Base-by-base conservation (phyloP, 1,139 yeast genomes). In the Yamadazyma atmosphaerica region DNA sequence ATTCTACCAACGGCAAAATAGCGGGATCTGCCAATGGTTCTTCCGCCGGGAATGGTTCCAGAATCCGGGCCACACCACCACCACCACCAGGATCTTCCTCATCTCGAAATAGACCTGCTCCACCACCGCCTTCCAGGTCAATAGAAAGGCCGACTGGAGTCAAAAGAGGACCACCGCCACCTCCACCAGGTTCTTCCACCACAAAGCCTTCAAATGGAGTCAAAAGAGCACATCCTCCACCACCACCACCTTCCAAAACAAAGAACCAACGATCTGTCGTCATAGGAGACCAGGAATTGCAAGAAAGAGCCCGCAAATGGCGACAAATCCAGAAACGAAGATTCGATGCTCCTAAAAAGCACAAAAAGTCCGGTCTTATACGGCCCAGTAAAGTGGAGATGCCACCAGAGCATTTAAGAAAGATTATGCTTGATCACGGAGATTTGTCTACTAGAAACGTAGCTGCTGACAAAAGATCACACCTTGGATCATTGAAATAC, bases 381-480 rank as follows among this genome's bases (percentile, higher is more conserved):
- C 79, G 72, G 38, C 74, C 87, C 0, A 74, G 76, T 8, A 87
- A 86, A 52, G 78, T 82, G 2, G 90, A 86, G 48, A 84, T 90
- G 92, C 98, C 98, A 0, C 95, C 96, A 0, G 96, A 90, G 55
- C 97, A 90, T 64, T 65, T 92, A 31, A 74, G 98, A 29, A 88
- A 87, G 56, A 86, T 89, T 45, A 81, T 90, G 59, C 74, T 76
- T 37, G 90, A 83, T 48, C 96, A 89, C 55, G 89, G 92, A 2
- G 97, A 92, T 54, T 75, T 90, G 66, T 79, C 95, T 0, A 80
- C 94, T 7, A 78, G 79, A 49, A 80, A 82, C 45, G 86, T 87
- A 32, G 83, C 94, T n/a, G 79, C 86, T 8, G 98, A 92, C 54
- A 90, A 90, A 56, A 71, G 94, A 40, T 80, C 97, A 0, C 90